Percentiles rank a stretch among this genome's conserved stretches.
Evolutionary conservation across 805 yeast genomes (phyloP).

Genomic region (Candida saitoana): DNA sequence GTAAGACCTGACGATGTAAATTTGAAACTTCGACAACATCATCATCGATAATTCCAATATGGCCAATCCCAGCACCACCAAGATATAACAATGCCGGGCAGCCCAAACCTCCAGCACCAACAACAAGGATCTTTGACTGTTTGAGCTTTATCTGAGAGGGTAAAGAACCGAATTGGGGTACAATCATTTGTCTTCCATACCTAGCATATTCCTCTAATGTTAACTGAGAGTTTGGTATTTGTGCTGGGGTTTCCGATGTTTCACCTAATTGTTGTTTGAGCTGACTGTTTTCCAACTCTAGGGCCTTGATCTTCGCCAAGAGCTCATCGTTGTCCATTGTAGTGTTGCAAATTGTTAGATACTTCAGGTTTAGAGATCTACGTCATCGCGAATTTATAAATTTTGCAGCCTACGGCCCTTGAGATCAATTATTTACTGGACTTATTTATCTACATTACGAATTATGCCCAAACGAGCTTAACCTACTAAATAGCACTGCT

Average conservation of each 20-base stretch:
- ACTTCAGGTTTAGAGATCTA: no score
- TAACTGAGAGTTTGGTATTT: conserved; percentile 9
- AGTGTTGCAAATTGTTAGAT: no score
- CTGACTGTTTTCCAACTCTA: conserved; percentile 16
- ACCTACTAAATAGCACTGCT: no score
- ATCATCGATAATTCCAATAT: conserved; percentile 80
- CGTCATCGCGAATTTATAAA: background rate
- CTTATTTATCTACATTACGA: no score
- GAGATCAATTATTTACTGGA: no score
- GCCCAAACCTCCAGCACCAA: conserved; percentile 98
- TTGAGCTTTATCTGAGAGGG: conserved; percentile 55
- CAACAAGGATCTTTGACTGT: conserved; percentile 58
- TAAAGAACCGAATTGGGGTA: conserved; percentile 64
- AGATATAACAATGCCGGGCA: conserved; percentile 85
- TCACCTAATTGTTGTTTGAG: conserved; percentile 7
- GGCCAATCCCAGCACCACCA: conserved; percentile 84
- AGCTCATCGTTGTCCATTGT: conserved; percentile 15
- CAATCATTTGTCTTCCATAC: conserved; percentile 95
- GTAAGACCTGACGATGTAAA: conserved; percentile 85
- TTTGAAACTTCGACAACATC: conserved; percentile 84
- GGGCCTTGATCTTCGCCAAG: conserved; percentile 15
- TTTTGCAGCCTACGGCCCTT: background rate
- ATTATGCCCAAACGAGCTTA: no score
- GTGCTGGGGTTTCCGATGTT: background rate
- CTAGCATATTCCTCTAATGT: conserved; percentile 67